Base-by-base conservation (phyloP, 176 grass and related monocot genomes). In the Zoysia pacifica region DNA sequence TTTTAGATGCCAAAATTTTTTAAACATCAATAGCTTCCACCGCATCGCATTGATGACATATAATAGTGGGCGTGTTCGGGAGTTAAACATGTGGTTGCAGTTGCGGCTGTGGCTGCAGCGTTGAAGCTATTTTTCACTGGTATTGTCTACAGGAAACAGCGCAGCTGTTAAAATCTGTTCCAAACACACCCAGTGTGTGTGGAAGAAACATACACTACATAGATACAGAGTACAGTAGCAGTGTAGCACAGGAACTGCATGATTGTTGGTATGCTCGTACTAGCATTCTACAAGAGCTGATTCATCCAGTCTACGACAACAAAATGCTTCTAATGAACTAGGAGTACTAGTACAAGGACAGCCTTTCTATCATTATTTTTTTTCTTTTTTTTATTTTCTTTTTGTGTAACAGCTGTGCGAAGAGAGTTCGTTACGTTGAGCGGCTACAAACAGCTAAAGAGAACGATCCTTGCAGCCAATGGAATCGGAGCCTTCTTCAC, bases 221-320 rank as follows among this genome's bases (percentile, higher is more conserved):
- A 53, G 12, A 53, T 53, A 14, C 12, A 53, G 13, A 53, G 51
- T 53, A 53, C 48, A 1, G 48, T 11, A 28, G 28, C 28, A 28
- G 28, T 28, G 28, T 28, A 28, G 28, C 28, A 28, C 28, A 49
- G 11, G 7, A 49, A 49, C 48, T 18, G 66, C 56, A 77, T 77
- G 85, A 82, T 87, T 82, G 73, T 50, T 73, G 35, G 62, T 6
- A 72, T 38, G 14, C 49, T 72, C 65, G 78, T 87, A 28, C 28
- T 28, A 36, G 2, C 50, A 60, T 55, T 67, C 43, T 61, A 60
- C 74, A 71, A 16, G 77, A 81, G 37, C 75, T 43, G 42, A 38
- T 48, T 83, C 65, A 58, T 52, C 40, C 51, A 41, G 48, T 87
- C 77, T 49, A 65, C 7, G 48, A 12, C 56, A 28, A 8, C 47